Conservation (phyloP, 805 yeast species). For the Saturnispora sanitii region DNA sequence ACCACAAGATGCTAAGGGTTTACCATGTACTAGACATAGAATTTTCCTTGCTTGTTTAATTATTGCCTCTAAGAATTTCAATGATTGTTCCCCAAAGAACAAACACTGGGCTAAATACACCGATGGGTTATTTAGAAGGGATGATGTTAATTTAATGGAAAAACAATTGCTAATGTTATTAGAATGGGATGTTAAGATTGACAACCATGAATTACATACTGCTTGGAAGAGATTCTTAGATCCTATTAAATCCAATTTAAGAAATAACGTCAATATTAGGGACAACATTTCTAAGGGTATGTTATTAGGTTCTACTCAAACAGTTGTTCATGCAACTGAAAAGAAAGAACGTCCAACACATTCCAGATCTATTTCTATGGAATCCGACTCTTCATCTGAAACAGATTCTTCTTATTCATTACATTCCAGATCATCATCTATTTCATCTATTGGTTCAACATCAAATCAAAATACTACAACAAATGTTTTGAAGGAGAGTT, state of each 20-base stretch:
- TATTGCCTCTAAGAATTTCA: slow-evolving; percentile 62
- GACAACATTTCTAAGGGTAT: slow-evolving; percentile 22
- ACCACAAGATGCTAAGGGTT: slow-evolving; percentile 65
- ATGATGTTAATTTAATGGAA: slow-evolving; percentile 74
- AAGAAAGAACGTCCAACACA: not conserved
- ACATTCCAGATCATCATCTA: slow-evolving; percentile 26
- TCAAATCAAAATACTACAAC: slow-evolving; percentile 1
- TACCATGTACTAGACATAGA: slow-evolving; percentile 73
- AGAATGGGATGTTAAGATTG: slow-evolving; percentile 57
- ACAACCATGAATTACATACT: slow-evolving; percentile 33
- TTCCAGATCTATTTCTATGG: slow-evolving; percentile 10
- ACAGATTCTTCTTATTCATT: slow-evolving; percentile 5
- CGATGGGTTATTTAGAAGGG: slow-evolving; percentile 56
- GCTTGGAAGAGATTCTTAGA: slow-evolving; percentile 38
- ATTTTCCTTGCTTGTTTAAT: slow-evolving; percentile 67
- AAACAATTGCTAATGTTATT: slow-evolving; percentile 59
- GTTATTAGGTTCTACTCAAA: slow-evolving; percentile 23
- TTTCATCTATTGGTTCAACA: slow-evolving; percentile 16
- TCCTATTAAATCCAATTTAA: slow-evolving; percentile 36
- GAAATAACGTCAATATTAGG: slow-evolving; percentile 25
- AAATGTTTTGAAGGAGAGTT: slow-evolving; percentile 4
- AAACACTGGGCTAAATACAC: slow-evolving; percentile 73
- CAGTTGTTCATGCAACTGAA: slow-evolving; percentile 15
- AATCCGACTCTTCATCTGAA: slow-evolving; percentile 11
- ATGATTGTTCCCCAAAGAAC: slow-evolving; percentile 71